These are phyloP conservation scores for Epichloe elymi DNA, from an alignment of 2,329 filamentous ascomycete genomes.

Conservation along the genomic window DNA sequence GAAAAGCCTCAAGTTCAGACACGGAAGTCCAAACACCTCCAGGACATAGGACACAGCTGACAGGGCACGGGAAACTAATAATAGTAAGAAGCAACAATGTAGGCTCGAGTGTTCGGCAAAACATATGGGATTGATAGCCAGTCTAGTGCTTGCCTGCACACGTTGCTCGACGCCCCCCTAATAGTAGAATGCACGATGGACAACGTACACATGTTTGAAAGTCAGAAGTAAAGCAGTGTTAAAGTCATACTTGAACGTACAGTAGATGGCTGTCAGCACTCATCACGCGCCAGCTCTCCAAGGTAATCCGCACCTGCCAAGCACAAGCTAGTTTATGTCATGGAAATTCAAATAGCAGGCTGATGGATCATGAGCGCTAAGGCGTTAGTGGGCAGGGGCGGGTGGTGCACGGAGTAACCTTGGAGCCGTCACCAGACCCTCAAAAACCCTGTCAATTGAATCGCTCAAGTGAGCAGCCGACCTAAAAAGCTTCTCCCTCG, in stretches of 20 bases:
- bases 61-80: too few relatives aligned
- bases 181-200: too few relatives aligned
- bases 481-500: too few relatives aligned
- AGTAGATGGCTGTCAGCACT: too few relatives aligned
- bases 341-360: not conserved
- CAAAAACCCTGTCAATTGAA: not conserved
- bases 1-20: not conserved
- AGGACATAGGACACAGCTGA: not conserved
- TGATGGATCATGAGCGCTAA: not conserved
- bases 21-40: not conserved
- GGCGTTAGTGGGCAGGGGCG: not conserved
- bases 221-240: not conserved
- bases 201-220: too few relatives aligned
- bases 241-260: too few relatives aligned
- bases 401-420: not conserved
- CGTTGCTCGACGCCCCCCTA: too few relatives aligned
- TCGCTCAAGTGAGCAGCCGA: too few relatives aligned
- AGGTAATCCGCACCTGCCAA: not conserved
- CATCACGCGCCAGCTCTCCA: not conserved
- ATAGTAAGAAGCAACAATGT: too few relatives aligned
- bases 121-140: not conserved
- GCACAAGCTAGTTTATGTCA: not conserved
- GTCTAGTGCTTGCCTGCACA: not conserved
- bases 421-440: slow-evolving; percentile 4
- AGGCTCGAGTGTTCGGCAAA: too few relatives aligned